Evolutionary conservation across 352 stramenopile species (phyloP).

Genomic region (Pythium oligandrum): DNA sequence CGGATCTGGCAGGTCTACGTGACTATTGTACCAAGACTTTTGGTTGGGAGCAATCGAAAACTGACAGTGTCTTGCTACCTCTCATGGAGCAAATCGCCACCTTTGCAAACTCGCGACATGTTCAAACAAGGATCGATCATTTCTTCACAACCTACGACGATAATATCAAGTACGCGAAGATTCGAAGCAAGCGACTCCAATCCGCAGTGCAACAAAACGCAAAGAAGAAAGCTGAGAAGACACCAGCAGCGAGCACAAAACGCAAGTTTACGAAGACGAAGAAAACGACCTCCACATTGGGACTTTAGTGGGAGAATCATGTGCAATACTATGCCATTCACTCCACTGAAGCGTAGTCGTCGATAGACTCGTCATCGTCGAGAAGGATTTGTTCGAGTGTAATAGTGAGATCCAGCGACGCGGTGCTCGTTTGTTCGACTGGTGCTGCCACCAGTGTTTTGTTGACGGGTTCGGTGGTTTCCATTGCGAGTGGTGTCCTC

Average conservation of each 20-base stretch:
- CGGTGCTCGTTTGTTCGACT: neutral
- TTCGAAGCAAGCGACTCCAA: slow-evolving; percentile 84
- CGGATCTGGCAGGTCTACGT: slow-evolving; percentile 84
- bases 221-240: slow-evolving; percentile 9
- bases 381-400: no score
- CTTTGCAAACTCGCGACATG: slow-evolving; percentile 21
- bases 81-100: slow-evolving; percentile 67
- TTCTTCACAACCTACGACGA: slow-evolving; percentile 97
- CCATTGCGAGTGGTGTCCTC: neutral
- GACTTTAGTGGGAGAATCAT: slow-evolving; percentile 7
- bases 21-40: slow-evolving; percentile 87
- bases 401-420: no score
- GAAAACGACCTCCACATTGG: slow-evolving; percentile 23
- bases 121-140: slow-evolving; percentile 92
- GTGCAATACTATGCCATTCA: neutral
- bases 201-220: slow-evolving; percentile 59
- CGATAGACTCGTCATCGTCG: no score
- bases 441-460: neutral
- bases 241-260: slow-evolving; percentile 2
- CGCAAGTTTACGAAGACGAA: slow-evolving; percentile 20
- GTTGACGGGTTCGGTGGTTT: slow-evolving; percentile 10
- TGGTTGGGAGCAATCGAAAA: slow-evolving; percentile 92
- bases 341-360: no score
- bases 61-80: slow-evolving; percentile 86
- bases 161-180: slow-evolving; percentile 93